These are phyloP conservation scores for Lojkania enalia DNA, from an alignment of 2,329 filamentous ascomycete species.

Conservation along the genomic window DNA sequence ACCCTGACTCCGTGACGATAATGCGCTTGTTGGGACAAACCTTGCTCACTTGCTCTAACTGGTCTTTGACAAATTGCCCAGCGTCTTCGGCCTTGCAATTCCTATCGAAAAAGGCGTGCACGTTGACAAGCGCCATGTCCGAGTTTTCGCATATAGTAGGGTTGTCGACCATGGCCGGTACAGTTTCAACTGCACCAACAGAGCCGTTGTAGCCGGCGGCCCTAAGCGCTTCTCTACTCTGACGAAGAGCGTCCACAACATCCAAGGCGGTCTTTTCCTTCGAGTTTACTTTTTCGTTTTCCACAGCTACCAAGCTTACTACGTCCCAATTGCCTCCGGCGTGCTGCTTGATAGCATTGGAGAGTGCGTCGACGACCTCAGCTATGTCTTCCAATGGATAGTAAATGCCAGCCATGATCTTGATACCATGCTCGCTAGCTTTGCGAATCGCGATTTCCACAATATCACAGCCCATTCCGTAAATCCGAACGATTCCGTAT, in stretches of 20 bases:
- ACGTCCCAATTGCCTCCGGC: conserved; percentile 63
- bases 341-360: conserved; percentile 55
- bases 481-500: conserved; percentile 72
- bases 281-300: conserved; percentile 76
- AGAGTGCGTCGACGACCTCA: conserved; percentile 63
- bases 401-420: conserved; percentile 76
- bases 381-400: conserved; percentile 55
- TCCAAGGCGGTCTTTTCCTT: conserved; percentile 51
- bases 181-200: conserved; percentile 81
- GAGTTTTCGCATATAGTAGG: conserved; percentile 71
- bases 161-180: conserved; percentile 66
- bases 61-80: conserved; percentile 67
- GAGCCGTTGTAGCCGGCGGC: conserved; percentile 69
- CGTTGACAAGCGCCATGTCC: conserved; percentile 80
- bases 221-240: conserved; percentile 62
- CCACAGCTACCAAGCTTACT: conserved; percentile 73
- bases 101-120: conserved; percentile 81
- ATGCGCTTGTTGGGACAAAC: conserved; percentile 61
- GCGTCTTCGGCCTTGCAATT: conserved; percentile 62
- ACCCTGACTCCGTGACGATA: conserved; percentile 81
- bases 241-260: conserved; percentile 62
- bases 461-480: conserved; percentile 80
- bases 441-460: conserved; percentile 64
- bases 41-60: conserved; percentile 53
- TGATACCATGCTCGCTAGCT: conserved; percentile 66